Base-by-base conservation (phyloP, 2,329 filamentous ascomycete species). In the Xylaria sp. region DNA sequence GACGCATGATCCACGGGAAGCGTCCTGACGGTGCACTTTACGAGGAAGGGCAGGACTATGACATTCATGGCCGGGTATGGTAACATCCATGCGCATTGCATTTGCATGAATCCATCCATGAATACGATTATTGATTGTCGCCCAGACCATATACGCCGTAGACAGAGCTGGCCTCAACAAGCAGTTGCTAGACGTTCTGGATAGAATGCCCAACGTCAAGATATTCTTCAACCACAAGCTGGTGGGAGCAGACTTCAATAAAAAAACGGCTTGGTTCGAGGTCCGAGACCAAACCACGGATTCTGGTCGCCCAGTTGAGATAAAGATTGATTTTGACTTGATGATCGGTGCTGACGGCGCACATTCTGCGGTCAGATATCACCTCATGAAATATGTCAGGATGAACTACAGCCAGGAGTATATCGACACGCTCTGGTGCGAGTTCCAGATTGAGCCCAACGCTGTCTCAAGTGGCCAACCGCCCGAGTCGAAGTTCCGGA, bases 351-450 rank as follows among this genome's bases (percentile, higher is more conserved):
- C 93, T 39, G 94, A 99, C 70, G 94, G 94, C 6, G 94, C 94
- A 0, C 93, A 99, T 75, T 97, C 93, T 0, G 87, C 92, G 49
- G 88, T 92, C 3, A 83, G 94, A 55, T 95, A 91, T 72, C 92
- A 97, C 71, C 79, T 99, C 76, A 99, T 99, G 93, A 97, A 97
- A 76, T 97, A 85, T 69, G 84, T 88, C 0, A 86, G 89, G 9
- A 91, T 97, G 84, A 86, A 94, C 75, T 99, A 96, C 71, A 82
- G 89, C 67, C 94, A 99, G 72, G 86, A 91, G 68, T 99, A 99
- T 73, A 94, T 99, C 71, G 93, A 97, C 74, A 94, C 92, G 0
- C 77, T 97, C 4, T 99, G 94, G 94, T 97, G 93, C 73, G 94
- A 99, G 71, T 97, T 99, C 71, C 86, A 86, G 54, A 91, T 99